Percentiles rank a stretch among this genome's conserved stretches.
phyloP scores from a whole-genome alignment of 1,284 basidiomycete genomes.

The Caloboletus firmus region DNA sequence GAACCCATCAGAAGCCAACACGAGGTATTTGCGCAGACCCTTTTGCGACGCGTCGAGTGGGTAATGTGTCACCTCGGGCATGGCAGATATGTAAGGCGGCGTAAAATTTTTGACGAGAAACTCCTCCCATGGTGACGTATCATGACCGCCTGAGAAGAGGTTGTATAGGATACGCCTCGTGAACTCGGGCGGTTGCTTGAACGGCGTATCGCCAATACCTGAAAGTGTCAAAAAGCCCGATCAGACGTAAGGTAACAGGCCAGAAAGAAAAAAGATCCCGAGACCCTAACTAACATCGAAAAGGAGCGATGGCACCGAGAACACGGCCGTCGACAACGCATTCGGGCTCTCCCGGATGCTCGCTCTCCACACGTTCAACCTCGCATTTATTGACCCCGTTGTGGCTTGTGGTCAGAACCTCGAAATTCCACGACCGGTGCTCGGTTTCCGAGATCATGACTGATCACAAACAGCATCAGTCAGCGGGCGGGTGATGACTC shows the following conservation, averaged over 20 bases:
- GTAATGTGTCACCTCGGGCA: conserved; percentile 61
- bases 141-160: conserved; percentile 59
- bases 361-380: conserved; percentile 53
- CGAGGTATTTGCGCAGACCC: conserved; percentile 47
- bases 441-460: conserved; percentile 52
- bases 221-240: conserved; percentile 3
- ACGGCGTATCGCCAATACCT: conserved; percentile 70
- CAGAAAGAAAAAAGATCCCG: neutral
- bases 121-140: conserved; percentile 63
- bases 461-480: conserved; percentile 26
- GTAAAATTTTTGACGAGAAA: conserved; percentile 61
- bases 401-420: conserved; percentile 57
- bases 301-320: conserved; percentile 68
- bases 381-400: conserved; percentile 64
- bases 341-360: conserved; percentile 65
- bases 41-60: conserved; percentile 38
- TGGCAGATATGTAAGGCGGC: conserved; percentile 67
- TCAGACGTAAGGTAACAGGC: conserved; percentile 13
- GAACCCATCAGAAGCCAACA: conserved; percentile 68
- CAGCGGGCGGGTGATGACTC: neutral
- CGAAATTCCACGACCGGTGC: conserved; percentile 50
- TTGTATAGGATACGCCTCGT: conserved; percentile 68
- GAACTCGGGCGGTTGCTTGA: conserved; percentile 69
- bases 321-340: conserved; percentile 61
- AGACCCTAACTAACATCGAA: conserved; percentile 52